Percentiles rank a stretch among this genome's conserved stretches.
Evolutionary conservation across 2,329 filamentous ascomycete species (phyloP).

Genomic region (Fusarium continuum): DNA sequence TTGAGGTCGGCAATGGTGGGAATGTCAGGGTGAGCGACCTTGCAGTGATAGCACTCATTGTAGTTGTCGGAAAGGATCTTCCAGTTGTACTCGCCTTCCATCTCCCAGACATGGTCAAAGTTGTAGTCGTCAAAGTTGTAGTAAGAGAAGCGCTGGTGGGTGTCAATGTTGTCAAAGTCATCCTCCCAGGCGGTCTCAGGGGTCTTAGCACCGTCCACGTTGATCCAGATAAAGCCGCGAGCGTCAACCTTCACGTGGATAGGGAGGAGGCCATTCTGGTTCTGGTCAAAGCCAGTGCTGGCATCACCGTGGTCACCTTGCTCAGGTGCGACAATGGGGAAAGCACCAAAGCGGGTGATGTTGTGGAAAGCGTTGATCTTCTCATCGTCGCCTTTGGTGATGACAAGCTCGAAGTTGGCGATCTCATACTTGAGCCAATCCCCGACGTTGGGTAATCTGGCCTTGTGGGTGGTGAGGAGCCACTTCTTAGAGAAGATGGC

Average conservation of each 20-base stretch:
- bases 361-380: slow-evolving; percentile 70
- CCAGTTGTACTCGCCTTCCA: slow-evolving; percentile 68
- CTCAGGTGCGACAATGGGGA: slow-evolving; percentile 58
- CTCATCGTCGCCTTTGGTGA: slow-evolving; percentile 59
- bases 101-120: slow-evolving; percentile 67
- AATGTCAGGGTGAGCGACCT: slow-evolving; percentile 66
- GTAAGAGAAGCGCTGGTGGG: slow-evolving; percentile 54
- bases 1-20: slow-evolving; percentile 65
- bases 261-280: slow-evolving; percentile 63
- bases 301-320: slow-evolving; percentile 59
- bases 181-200: slow-evolving; percentile 62
- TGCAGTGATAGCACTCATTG: slow-evolving; percentile 73
- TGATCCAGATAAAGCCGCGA: slow-evolving; percentile 67
- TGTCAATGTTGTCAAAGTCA: slow-evolving; percentile 59
- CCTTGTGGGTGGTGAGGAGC: slow-evolving; percentile 64
- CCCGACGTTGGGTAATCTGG: slow-evolving; percentile 59
- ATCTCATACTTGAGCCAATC: slow-evolving; percentile 66
- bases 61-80: slow-evolving; percentile 71
- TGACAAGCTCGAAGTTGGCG: slow-evolving; percentile 65
- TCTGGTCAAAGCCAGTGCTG: slow-evolving; percentile 65
- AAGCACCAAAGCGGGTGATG: slow-evolving; percentile 69
- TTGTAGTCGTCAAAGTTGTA: slow-evolving; percentile 63
- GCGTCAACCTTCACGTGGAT: slow-evolving; percentile 63
- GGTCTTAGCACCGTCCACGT: slow-evolving; percentile 58
- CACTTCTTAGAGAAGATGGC: slow-evolving; percentile 67